Conservation (phyloP, 1,284 basidiomycete species). For the Ustilago esculenta region DNA sequence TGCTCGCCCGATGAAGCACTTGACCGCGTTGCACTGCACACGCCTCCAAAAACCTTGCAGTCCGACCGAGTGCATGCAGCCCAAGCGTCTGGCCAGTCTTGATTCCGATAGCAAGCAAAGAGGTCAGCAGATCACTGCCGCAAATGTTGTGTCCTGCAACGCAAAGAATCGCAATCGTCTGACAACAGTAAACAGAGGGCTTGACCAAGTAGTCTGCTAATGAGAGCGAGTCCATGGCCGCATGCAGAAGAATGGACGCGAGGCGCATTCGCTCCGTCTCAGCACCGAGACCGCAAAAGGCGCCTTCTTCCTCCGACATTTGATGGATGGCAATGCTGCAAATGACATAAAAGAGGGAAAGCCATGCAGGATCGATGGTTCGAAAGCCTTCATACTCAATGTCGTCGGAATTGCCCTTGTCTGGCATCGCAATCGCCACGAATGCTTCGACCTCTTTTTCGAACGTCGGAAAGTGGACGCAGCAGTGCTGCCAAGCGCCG, state of each 20-base stretch:
- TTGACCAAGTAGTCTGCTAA: slow-evolving; percentile 46
- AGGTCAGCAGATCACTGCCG: slow-evolving; percentile 47
- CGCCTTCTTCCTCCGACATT: slow-evolving; percentile 44
- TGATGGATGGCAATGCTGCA: slow-evolving; percentile 52
- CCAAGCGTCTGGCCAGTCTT: slow-evolving; percentile 50
- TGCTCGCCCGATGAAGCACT: slow-evolving; percentile 24
- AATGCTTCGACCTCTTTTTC: slow-evolving; percentile 43
- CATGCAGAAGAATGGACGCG: slow-evolving; percentile 32
- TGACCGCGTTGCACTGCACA: slow-evolving; percentile 26
- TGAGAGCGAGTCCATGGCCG: slow-evolving; percentile 42
- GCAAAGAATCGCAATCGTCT: slow-evolving; percentile 49
- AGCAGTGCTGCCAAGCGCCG: slow-evolving; percentile 52
- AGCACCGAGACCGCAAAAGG: slow-evolving; percentile 17
- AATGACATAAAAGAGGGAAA: slow-evolving; percentile 46
- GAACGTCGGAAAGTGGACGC: slow-evolving; percentile 49
- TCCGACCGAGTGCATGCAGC: slow-evolving; percentile 40
- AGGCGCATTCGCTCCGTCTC: slow-evolving; percentile 26
- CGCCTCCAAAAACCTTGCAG: slow-evolving; percentile 30
- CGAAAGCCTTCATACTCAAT: slow-evolving; percentile 25
- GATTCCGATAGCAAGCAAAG: slow-evolving; percentile 50
- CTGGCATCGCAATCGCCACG: slow-evolving; percentile 18
- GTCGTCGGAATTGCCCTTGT: not conserved
- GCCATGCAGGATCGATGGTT: slow-evolving; percentile 47
- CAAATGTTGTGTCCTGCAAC: slow-evolving; percentile 53
- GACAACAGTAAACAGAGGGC: slow-evolving; percentile 46